Conservation (phyloP, 2,329 filamentous ascomycete species). For the Fusarium penzigii region DNA sequence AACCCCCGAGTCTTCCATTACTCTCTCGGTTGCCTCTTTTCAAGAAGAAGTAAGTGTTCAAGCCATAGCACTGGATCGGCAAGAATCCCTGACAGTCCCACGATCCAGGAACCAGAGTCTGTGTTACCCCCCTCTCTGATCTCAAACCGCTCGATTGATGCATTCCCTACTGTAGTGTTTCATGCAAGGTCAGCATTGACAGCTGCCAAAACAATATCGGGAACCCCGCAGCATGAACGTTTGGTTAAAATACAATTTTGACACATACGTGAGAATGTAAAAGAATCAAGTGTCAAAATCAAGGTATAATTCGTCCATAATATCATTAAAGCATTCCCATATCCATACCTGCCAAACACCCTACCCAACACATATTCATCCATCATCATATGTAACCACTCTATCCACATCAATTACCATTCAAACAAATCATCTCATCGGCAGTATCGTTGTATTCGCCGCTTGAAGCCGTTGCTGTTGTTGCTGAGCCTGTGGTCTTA, state of each 20-base stretch:
- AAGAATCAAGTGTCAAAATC: neutral
- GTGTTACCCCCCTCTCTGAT: neutral
- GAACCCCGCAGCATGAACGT: no score
- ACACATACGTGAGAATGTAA: neutral
- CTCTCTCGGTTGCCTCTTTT: slow-evolving; percentile 5
- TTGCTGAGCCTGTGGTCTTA: slow-evolving; percentile 37
- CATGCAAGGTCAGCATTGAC: neutral
- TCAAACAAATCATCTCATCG: slow-evolving; percentile 32
- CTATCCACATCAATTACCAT: slow-evolving; percentile 5
- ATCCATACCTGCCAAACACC: neutral
- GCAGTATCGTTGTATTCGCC: slow-evolving; percentile 37
- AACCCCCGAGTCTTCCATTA: slow-evolving; percentile 3
- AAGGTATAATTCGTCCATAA: neutral
- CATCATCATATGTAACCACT: slow-evolving; percentile 18
- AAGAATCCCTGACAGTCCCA: neutral
- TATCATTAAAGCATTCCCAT: neutral
- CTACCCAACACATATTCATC: slow-evolving; percentile 15
- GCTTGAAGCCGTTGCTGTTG: slow-evolving; percentile 32
- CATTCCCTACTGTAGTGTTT: neutral
- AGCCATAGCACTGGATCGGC: neutral
- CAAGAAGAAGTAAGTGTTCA: neutral
- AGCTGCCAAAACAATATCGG: neutral
- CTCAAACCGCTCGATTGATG: neutral
- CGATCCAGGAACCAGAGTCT: neutral
- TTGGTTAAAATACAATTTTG: neutral